Evolutionary conservation across 257 asterid genomes (phyloP).

Genomic region (Mitragyna speciosa): DNA sequence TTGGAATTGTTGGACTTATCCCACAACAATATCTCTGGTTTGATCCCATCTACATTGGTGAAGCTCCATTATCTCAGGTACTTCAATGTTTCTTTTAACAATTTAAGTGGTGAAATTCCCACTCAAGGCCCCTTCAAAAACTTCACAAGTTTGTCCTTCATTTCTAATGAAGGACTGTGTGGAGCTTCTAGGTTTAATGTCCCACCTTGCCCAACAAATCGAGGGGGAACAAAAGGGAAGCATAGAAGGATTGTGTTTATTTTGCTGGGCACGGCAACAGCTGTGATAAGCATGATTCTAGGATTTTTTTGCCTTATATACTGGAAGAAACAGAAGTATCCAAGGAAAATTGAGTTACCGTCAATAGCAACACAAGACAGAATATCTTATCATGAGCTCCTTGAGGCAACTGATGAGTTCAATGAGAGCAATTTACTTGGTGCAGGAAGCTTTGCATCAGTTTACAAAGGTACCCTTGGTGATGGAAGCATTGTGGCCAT

Average conservation of each 20-base stretch:
- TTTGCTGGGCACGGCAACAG: not conserved
- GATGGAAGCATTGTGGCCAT: constrained; percentile 12
- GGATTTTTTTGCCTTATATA: not conserved
- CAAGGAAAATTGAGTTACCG: not conserved
- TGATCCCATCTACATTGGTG: no score
- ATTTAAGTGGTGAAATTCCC: no score
- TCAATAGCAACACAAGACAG: not conserved
- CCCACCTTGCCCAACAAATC: not conserved
- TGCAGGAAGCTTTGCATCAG: constrained; percentile 1
- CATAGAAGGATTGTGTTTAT: not conserved
- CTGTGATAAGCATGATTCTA: not conserved
- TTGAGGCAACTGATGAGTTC: constrained; percentile 6
- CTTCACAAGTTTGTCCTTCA: no score
- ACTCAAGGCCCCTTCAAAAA: no score
- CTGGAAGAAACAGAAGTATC: no score
- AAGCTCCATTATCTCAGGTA: no score
- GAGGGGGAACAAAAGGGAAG: not conserved
- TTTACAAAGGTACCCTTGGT: constrained; percentile 7
- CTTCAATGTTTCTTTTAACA: no score
- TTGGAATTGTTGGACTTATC: no score
- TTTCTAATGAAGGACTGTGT: no score
- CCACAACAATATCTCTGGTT: no score
- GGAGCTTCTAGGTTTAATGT: not conserved
- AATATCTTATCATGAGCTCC: constrained; percentile 12
- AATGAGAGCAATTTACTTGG: constrained; percentile 11